These are phyloP conservation scores for Panaeolus papilionaceus DNA, from an alignment of 768 basidiomycete genomes.

Conservation along the genomic window DNA sequence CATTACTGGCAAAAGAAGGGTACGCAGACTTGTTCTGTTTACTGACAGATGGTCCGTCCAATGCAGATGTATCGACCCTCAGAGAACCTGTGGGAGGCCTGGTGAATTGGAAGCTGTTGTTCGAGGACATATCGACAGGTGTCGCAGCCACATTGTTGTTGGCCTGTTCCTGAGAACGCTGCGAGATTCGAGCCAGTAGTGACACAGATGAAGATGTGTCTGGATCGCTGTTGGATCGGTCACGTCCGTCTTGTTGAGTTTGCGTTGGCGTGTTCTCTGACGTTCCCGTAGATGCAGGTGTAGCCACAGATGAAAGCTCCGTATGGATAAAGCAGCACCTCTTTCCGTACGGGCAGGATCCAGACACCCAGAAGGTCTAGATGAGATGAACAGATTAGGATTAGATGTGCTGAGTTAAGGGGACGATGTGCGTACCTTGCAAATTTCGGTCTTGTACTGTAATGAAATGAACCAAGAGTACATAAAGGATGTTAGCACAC, in stretches of 20 bases:
- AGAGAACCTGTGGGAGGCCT: constrained; percentile 74
- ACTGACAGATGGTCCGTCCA: constrained; percentile 56
- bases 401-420: constrained; percentile 17
- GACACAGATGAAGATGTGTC: constrained; percentile 74
- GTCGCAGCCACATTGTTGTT: constrained; percentile 51
- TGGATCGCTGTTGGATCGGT: constrained; percentile 84
- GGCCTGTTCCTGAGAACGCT: constrained; percentile 59
- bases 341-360: constrained; percentile 92
- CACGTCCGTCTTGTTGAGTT: constrained; percentile 59
- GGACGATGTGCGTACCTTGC: constrained; percentile 61
- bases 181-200: constrained; percentile 76
- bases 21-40: constrained; percentile 90
- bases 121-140: constrained; percentile 58
- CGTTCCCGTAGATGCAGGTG: constrained; percentile 53
- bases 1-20: constrained; percentile 68
- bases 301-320: constrained; percentile 72
- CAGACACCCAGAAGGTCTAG: constrained; percentile 93
- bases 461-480: constrained; percentile 20
- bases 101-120: constrained; percentile 55
- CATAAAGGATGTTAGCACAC: constrained; percentile 22
- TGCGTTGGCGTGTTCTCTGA: constrained; percentile 56
- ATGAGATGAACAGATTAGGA: constrained; percentile 25
- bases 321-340: constrained; percentile 95
- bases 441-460: constrained; percentile 94
- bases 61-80: constrained; percentile 74